phyloP scores from a whole-genome alignment of 2,329 filamentous ascomycete genomes.

The Trichoderma simmonsii region DNA sequence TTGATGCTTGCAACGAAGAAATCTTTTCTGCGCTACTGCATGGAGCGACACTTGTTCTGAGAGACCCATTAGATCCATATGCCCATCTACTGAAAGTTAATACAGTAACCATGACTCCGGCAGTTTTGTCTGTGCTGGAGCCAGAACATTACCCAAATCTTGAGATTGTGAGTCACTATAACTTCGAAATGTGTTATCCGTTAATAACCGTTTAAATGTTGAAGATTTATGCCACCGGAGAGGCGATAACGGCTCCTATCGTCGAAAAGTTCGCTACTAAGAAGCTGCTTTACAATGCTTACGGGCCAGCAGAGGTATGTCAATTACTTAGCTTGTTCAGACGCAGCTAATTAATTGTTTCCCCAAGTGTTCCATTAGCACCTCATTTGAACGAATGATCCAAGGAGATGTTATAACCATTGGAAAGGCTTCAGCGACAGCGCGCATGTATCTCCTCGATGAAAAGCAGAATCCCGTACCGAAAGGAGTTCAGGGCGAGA shows the following conservation, averaged over 20 bases:
- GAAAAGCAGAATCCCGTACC: neutral
- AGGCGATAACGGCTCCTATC: neutral
- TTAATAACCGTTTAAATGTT: neutral
- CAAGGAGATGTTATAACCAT: neutral
- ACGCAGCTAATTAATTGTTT: neutral
- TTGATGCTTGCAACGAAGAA: conserved; percentile 12
- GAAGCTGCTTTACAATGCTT: conserved; percentile 10
- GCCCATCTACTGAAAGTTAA: conserved; percentile 1
- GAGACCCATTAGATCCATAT: conserved; percentile 12
- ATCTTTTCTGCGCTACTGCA: conserved; percentile 11
- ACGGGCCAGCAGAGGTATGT: conserved; percentile 17
- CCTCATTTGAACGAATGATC: conserved; percentile 12
- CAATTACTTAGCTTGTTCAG: neutral
- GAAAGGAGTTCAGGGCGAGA: conserved; percentile 1
- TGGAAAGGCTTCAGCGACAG: neutral
- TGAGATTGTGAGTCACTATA: neutral
- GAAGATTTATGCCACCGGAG: conserved; percentile 4
- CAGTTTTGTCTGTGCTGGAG: conserved; percentile 3
- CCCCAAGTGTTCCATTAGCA: neutral
- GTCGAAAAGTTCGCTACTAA: neutral
- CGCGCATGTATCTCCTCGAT: conserved; percentile 11
- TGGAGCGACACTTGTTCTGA: conserved; percentile 13
- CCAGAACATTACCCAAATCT: neutral
- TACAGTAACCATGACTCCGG: conserved; percentile 8
- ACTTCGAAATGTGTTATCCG: neutral